Conservation (phyloP, 164 flowering plant genomes). For the Litsea cubeba region DNA sequence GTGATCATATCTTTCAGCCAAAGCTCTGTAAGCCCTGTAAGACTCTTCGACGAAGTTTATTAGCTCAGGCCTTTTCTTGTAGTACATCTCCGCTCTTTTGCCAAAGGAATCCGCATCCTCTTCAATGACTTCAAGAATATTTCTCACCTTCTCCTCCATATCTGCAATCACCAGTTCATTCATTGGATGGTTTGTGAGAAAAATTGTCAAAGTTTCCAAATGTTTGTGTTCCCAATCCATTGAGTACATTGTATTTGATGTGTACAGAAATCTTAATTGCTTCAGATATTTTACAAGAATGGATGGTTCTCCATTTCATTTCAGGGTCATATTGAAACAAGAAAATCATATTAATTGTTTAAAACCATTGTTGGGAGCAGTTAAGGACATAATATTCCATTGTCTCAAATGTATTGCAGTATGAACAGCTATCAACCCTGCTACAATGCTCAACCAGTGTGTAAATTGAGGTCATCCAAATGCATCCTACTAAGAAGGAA, state of each 20-base stretch:
- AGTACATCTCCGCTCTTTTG: slow-evolving; percentile 79
- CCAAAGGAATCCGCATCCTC: slow-evolving; percentile 84
- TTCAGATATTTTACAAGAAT: not conserved
- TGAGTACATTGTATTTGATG: not conserved
- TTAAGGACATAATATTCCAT: too few species aligned
- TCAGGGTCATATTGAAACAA: too few species aligned
- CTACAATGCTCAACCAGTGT: too few species aligned
- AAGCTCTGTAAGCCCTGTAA: slow-evolving; percentile 64
- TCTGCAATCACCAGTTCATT: slow-evolving; percentile 33
- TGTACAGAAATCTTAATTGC: not conserved
- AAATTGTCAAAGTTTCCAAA: not conserved
- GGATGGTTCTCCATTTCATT: not conserved
- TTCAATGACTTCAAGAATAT: slow-evolving; percentile 59
- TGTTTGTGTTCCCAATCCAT: not conserved
- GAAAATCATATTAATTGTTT: too few species aligned
- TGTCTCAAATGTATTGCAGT: not conserved
- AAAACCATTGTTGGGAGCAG: too few species aligned
- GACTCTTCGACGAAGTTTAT: slow-evolving; percentile 66
- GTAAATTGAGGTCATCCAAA: too few species aligned
- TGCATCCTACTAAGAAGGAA: too few species aligned
- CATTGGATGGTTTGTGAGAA: not conserved
- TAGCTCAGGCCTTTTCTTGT: slow-evolving; percentile 75
- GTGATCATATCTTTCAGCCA: slow-evolving; percentile 85
- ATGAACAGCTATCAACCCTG: not conserved
- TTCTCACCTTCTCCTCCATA: slow-evolving; percentile 74